Percentiles rank a stretch among this genome's conserved stretches.
Evolutionary conservation across 1,139 yeast species (phyloP).

Genomic region (Suhomyces anneliseae): DNA sequence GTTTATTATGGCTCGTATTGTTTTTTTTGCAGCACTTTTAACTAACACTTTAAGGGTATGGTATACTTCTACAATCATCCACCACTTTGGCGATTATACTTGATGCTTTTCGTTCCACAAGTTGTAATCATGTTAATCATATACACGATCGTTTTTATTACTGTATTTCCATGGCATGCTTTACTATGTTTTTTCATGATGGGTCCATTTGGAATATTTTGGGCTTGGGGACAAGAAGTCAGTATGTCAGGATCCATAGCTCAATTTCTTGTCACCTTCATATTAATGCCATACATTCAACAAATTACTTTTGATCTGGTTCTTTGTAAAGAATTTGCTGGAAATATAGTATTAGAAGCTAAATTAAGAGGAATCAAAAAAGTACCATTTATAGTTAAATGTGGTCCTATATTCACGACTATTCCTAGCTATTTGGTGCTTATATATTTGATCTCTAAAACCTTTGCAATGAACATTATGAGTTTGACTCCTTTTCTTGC

Average conservation of each 20-base stretch:
- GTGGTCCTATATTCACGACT: conserved; percentile 22
- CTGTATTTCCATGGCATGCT: conserved; percentile 51
- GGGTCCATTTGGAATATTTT: conserved; percentile 55
- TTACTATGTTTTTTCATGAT: conserved; percentile 46
- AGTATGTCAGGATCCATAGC: conserved; percentile 56
- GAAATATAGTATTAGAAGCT: conserved; percentile 49
- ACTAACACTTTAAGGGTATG: conserved; percentile 36
- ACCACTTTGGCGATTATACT: conserved; percentile 52
- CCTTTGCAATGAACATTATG: conserved; percentile 33
- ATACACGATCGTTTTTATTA: conserved; percentile 37
- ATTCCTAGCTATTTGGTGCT: conserved; percentile 26
- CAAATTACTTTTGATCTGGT: conserved; percentile 58
- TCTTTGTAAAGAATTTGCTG: conserved; percentile 48
- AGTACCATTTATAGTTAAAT: conserved; percentile 31
- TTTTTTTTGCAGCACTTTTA: background rate
- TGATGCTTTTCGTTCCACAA: conserved; percentile 48
- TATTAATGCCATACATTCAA: conserved; percentile 61
- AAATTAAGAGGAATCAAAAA: conserved; percentile 40
- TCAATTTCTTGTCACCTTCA: conserved; percentile 45
- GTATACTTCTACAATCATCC: conserved; percentile 45
- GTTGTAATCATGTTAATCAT: conserved; percentile 43
- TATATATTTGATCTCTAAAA: conserved; percentile 30
- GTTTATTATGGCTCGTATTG: background rate
- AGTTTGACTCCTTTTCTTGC: conserved; percentile 64
- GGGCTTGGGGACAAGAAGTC: conserved; percentile 54